Evolutionary conservation across 1,284 basidiomycete genomes (phyloP), one percentile per base, ranked within the genome.

Genomic region (Cerrena zonata): DNA sequence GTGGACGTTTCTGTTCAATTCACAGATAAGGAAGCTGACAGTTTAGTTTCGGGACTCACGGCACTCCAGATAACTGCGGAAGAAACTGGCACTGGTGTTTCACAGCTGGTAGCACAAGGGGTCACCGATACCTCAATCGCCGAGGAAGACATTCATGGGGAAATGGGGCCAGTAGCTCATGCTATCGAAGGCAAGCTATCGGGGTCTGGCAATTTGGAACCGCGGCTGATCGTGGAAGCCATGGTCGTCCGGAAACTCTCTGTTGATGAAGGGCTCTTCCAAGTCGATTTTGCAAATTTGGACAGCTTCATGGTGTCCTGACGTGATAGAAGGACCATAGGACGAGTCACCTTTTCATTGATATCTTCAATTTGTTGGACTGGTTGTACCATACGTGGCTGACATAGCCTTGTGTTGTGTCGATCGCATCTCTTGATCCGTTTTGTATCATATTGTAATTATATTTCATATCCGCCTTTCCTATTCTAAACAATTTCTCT

Each of bases 231-330:
- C 44, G 85, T 89, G n/a, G 87, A 90, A 62, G 87, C 78, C 1
- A 73, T 90, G 25, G 83, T 90, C 2, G 81, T 89, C 13, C 73
- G 85, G 46, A 86, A 89, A 64, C 71, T 87, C 67, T 81, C 81
- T 10, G 59, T 84, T 2, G 82, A 85, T 50, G 87, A 89, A 61
- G 82, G 74, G 7, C 89, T 82, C 63, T n/a, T n/a, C n/a, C n/a
- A n/a, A n/a, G 63, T 89, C 51, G 85, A 89, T 63, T 87, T 89
- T 61, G 79, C 76, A 13, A 22, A 30, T n/a, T 34, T 36, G 2
- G 11, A 21, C 3, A 15, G 12, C 23, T 34, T 22, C 34, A 19
- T 15, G 7, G 7, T 34, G 7, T 34, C 30, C 30, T 34, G 30
- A 34, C 30, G 30, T 7, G 15, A 34, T 15, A n/a, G 37, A 36